Percentiles rank a stretch among this genome's conserved stretches.
phyloP scores from a whole-genome alignment of 306 rosid genomes.

The Ormosia emarginata region DNA sequence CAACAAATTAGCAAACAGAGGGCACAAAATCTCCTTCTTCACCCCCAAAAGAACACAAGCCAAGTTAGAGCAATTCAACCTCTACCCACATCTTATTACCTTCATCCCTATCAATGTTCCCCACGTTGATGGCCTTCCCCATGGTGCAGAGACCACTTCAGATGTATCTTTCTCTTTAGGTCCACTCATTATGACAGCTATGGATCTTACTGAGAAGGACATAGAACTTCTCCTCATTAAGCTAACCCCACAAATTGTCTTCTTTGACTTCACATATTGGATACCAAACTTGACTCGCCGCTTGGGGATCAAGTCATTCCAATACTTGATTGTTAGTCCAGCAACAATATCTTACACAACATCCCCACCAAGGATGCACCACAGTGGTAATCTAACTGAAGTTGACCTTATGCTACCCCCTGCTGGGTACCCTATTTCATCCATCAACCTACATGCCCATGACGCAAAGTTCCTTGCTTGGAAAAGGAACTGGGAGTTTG shows the following conservation, averaged over 20 bases:
- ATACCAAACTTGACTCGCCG: conserved; percentile 20
- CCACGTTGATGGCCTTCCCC: conserved; percentile 33
- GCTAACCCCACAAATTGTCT: conserved; percentile 21
- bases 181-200: conserved; percentile 19
- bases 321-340: neutral
- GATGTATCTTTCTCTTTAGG: conserved; percentile 13
- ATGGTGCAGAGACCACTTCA: conserved; percentile 25
- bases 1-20: conserved; percentile 33
- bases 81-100: conserved; percentile 19
- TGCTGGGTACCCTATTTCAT: neutral
- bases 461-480: conserved; percentile 4
- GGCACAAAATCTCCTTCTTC: conserved; percentile 25
- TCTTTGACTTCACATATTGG: conserved; percentile 35
- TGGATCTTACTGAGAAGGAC: conserved; percentile 25
- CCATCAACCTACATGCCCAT: conserved; percentile 21
- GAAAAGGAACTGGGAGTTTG: neutral
- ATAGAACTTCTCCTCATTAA: conserved; percentile 8
- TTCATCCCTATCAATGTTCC: conserved; percentile 22
- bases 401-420: conserved; percentile 24
- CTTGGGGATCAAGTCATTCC: conserved; percentile 21
- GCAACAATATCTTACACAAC: neutral
- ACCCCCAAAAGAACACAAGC: conserved; percentile 7
- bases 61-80: neutral
- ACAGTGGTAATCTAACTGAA: neutral
- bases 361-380: neutral